Evolutionary conservation across 164 flowering plant genomes (phyloP).

Genomic region (Vitis riparia): DNA sequence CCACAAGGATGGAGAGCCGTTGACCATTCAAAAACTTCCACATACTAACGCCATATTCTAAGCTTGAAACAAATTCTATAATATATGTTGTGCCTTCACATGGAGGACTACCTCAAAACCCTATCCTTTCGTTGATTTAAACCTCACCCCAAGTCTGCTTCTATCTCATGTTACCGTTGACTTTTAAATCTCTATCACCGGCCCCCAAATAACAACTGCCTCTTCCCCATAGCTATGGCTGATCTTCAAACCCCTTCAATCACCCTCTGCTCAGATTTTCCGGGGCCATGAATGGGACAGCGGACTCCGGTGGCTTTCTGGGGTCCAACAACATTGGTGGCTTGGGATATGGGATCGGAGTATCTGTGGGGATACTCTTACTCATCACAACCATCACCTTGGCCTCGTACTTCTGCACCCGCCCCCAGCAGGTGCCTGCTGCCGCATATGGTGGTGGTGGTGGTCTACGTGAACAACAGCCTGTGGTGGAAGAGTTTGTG

Average conservation of each 20-base stretch:
- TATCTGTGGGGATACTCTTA: conserved; percentile 73
- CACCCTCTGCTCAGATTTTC: neutral
- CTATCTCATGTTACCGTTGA: conserved; percentile 23
- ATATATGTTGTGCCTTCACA: too few species aligned
- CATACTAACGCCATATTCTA: too few species aligned
- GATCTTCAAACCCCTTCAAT: neutral
- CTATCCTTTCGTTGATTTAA: conserved; percentile 14
- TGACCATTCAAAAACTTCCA: too few species aligned
- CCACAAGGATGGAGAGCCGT: too few species aligned
- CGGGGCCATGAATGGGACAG: conserved; percentile 35
- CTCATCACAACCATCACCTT: conserved; percentile 78
- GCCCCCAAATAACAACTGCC: conserved; percentile 2
- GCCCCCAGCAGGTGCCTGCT: conserved; percentile 9
- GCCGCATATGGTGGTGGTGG: neutral
- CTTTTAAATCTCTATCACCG: conserved; percentile 5
- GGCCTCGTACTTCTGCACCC: conserved; percentile 73
- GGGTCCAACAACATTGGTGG: conserved; percentile 51
- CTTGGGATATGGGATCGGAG: conserved; percentile 66
- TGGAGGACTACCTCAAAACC: neutral
- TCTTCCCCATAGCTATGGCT: conserved; percentile 10
- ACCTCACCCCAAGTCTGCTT: conserved; percentile 14
- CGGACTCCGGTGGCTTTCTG: conserved; percentile 42
- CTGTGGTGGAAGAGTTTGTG: conserved; percentile 4
- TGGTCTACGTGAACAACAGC: neutral
- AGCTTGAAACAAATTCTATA: too few species aligned